Evolutionary conservation across 2,329 filamentous ascomycete genomes (phyloP).

Genomic region (Pseudogymnoascus sp.): DNA sequence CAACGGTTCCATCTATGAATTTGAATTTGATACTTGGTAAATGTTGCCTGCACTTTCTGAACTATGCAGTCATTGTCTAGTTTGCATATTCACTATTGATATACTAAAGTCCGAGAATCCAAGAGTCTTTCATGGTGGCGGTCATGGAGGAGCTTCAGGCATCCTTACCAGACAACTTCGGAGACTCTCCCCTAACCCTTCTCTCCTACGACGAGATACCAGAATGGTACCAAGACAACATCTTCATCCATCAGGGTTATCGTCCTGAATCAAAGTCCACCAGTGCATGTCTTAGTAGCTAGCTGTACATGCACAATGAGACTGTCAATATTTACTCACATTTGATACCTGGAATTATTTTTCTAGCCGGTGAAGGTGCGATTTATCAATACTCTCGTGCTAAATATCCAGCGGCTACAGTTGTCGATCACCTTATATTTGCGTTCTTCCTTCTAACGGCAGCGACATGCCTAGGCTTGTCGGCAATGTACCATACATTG

Average conservation of each 20-base stretch:
- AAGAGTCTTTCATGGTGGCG: neutral
- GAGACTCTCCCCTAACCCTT: conserved; percentile 17
- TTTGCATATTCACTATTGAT: neutral
- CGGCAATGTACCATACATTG: conserved; percentile 34
- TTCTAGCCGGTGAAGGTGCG: conserved; percentile 26
- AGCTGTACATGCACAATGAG: conserved; percentile 37
- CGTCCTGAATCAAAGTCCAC: conserved; percentile 34
- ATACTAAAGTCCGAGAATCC: neutral
- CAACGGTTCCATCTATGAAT: neutral
- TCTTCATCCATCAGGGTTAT: conserved; percentile 36
- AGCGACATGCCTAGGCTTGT: conserved; percentile 31
- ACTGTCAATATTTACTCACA: conserved; percentile 39
- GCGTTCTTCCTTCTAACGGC: conserved; percentile 33
- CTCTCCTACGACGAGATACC: conserved; percentile 33
- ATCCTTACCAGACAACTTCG: neutral
- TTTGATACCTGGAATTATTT: conserved; percentile 36
- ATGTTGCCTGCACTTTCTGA: neutral
- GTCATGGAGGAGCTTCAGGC: neutral
- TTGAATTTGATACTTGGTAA: neutral
- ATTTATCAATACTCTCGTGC: conserved; percentile 24
- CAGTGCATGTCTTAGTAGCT: conserved; percentile 32
- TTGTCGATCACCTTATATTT: conserved; percentile 33
- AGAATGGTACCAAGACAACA: conserved; percentile 36
- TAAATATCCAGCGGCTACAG: conserved; percentile 28
- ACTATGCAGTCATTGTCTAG: neutral